Percentiles rank a stretch among this genome's conserved stretches.
phyloP scores from a whole-genome alignment of 2,329 filamentous ascomycete species.

The Fusarium udum region DNA sequence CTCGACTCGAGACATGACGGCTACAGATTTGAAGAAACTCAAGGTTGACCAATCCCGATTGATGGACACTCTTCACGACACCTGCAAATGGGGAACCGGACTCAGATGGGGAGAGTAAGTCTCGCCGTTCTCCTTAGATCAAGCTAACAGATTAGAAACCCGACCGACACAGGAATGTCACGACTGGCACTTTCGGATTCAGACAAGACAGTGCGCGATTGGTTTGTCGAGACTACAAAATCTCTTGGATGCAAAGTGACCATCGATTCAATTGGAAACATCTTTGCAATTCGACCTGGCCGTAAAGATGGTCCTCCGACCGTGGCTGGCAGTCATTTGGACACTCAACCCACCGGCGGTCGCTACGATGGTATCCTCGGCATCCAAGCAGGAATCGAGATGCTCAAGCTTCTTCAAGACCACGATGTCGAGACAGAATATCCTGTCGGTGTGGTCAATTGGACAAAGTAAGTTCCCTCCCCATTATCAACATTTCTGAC shows the following conservation, averaged over 20 bases:
- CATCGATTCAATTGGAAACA: slow-evolving; percentile 82
- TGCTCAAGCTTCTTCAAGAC: slow-evolving; percentile 74
- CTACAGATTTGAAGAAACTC: slow-evolving; percentile 27
- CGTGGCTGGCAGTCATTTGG: slow-evolving; percentile 75
- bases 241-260: slow-evolving; percentile 72
- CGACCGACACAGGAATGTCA: slow-evolving; percentile 76
- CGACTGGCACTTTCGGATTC: slow-evolving; percentile 76
- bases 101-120: slow-evolving; percentile 36
- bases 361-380: slow-evolving; percentile 83
- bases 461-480: slow-evolving; percentile 67
- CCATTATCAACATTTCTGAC: background rate
- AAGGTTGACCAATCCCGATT: slow-evolving; percentile 31
- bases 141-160: slow-evolving; percentile 28
- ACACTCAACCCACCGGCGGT: slow-evolving; percentile 72
- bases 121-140: fast-evolving
- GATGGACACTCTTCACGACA: slow-evolving; percentile 39
- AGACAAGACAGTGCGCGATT: slow-evolving; percentile 77
- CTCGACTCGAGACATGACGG: slow-evolving; percentile 36
- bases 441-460: slow-evolving; percentile 79
- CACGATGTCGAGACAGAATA: slow-evolving; percentile 74
- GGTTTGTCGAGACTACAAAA: slow-evolving; percentile 74
- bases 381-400: slow-evolving; percentile 77
- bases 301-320: slow-evolving; percentile 68
- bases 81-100: slow-evolving; percentile 35
- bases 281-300: slow-evolving; percentile 77